Base-by-base conservation (phyloP, 2,329 filamentous ascomycete genomes). In the Hypoxylon sp. region DNA sequence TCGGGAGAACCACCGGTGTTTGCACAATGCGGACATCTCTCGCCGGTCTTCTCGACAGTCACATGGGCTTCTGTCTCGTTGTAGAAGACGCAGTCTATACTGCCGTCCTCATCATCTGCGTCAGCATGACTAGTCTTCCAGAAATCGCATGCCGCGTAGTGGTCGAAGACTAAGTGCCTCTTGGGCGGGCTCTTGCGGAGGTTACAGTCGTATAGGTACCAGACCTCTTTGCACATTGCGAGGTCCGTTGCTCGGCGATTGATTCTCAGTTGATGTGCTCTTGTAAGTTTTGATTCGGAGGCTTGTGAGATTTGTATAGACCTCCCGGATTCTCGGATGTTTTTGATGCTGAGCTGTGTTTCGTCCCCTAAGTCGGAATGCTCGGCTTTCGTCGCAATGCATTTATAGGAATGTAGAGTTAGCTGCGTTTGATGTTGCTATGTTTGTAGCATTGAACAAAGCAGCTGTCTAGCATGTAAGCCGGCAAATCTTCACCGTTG, bases 161-260 rank as follows among this genome's bases (percentile, higher is more conserved):
- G 52, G 37, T 48, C 31, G 57, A 69, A 66, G 24, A 62, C 10
- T 9, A 69, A 42, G 54, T 69, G 66, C 11, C 66, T 64, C 46
- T 47, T 55, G 9, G 62, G 48, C 3, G 55, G 55, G 26, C 50
- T 14, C 39, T 53, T 65, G 51, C 66, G 57, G 2, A 63, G 44
- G 51, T 68, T 24, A 58, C 66, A 68, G 33, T 68, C 61, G 42
- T 65, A 68, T 9, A 68, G 31, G 29, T 58, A 62, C 61, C 61
- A 68, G 6, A 65, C 66, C 24, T 65, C 61, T 14, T 11, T 58
- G 26, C 52, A 64, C 55, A 65, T 65, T 31, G 39, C 53, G 58
- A 17, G 35, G n/a, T 17, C 17, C 22, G 39, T 63, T 9, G n/a
- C 19, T 42, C 17, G 26, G 33, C 13, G 52, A 14, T 19, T 17